phyloP scores from a whole-genome alignment of 2,329 filamentous ascomycete genomes.

The Beauveria scarabaeidicola region DNA sequence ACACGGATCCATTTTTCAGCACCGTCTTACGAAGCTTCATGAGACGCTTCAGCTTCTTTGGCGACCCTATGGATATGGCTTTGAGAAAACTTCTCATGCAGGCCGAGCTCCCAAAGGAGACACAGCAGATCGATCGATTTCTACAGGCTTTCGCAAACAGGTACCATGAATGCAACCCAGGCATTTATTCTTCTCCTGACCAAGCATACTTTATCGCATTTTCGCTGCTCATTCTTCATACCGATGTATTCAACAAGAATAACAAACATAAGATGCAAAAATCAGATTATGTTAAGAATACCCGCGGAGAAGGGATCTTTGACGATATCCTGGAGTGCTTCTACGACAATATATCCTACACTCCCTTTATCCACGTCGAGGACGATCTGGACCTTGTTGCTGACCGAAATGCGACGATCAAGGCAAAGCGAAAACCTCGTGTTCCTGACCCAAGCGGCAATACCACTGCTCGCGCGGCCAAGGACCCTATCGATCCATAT shows the following conservation, averaged over 20 bases:
- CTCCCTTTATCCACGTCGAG: conserved; percentile 95
- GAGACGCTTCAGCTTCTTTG: conserved; percentile 89
- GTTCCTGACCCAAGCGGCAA: conserved; percentile 52
- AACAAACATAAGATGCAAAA: conserved; percentile 99
- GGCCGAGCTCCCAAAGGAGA: conserved; percentile 91
- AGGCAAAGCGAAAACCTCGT: conserved; percentile 60
- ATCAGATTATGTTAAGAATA: conserved; percentile 89
- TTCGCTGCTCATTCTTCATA: conserved; percentile 90
- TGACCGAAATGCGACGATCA: conserved; percentile 62
- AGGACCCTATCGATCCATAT: conserved; percentile 91
- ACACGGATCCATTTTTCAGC: conserved; percentile 72
- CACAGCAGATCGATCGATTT: conserved; percentile 93
- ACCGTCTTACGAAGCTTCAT: conserved; percentile 89
- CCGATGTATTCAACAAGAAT: conserved; percentile 99
- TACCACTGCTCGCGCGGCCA: conserved; percentile 51
- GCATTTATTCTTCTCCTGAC: conserved; percentile 82
- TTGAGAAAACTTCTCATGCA: conserved; percentile 94
- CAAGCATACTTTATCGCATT: conserved; percentile 99
- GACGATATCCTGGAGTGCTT: conserved; percentile 92
- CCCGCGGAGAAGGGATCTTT: conserved; percentile 81
- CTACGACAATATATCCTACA: conserved; percentile 98
- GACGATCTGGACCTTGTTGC: conserved; percentile 77
- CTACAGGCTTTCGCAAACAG: conserved; percentile 91
- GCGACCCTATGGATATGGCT: conserved; percentile 96
- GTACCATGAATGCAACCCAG: conserved; percentile 97